Evolutionary conservation across 2,329 filamentous ascomycete genomes (phyloP).

Genomic region (Exophiala sp.): DNA sequence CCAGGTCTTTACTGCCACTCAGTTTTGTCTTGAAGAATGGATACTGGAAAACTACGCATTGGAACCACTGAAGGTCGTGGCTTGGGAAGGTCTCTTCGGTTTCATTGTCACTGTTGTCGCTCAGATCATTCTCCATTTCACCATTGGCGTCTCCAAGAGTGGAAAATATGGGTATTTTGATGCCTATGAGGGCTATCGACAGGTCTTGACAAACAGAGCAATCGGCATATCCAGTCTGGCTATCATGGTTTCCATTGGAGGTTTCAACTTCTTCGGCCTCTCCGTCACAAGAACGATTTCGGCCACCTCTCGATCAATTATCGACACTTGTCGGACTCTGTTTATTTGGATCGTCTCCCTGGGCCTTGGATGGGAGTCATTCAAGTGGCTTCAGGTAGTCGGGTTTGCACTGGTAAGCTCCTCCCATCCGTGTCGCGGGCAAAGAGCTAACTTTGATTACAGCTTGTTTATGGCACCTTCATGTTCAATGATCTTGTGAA

Average conservation of each 20-base stretch:
- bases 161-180: conserved; percentile 85
- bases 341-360: conserved; percentile 98
- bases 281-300: conserved; percentile 85
- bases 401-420: conserved; percentile 63
- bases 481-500: conserved; percentile 91
- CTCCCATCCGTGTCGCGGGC: neutral
- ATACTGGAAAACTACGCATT: conserved; percentile 74
- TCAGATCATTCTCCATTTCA: conserved; percentile 74
- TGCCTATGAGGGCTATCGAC: conserved; percentile 72
- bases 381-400: conserved; percentile 91
- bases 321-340: conserved; percentile 92
- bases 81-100: conserved; percentile 93
- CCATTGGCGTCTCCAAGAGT: conserved; percentile 66
- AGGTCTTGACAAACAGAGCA: conserved; percentile 65
- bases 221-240: conserved; percentile 73
- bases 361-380: conserved; percentile 89
- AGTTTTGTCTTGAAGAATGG: conserved; percentile 94
- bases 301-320: conserved; percentile 88
- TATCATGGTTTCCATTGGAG: conserved; percentile 98
- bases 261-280: conserved; percentile 98
- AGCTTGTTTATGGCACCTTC: conserved; percentile 90
- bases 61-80: conserved; percentile 84
- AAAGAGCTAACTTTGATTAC: conserved; percentile 1
- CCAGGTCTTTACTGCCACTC: conserved; percentile 92
- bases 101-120: conserved; percentile 69